Evolutionary conservation across 805 yeast species (phyloP), one percentile per base, ranked within the genome.

Genomic region (Grigorovia humatica): DNA sequence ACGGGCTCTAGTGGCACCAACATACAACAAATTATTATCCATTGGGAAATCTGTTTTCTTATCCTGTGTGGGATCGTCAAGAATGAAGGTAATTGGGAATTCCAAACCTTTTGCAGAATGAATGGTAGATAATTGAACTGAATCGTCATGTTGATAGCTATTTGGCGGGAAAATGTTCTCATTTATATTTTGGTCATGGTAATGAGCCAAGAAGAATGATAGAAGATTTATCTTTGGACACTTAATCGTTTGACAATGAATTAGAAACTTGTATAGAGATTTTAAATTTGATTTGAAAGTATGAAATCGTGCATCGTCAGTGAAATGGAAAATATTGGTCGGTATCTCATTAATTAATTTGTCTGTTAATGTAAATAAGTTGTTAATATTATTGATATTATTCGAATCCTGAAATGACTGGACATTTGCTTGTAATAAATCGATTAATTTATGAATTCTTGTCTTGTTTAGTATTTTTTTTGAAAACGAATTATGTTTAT

Each of bases 61-160:
- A 12, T 38, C 42, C n/a, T 13, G 42, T 38, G 8, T 15, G 41
- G 38, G 44, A 7, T 38, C 49, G 7, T 62, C 63, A 46, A 73
- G 55, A 3, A 83, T 57, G 63, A 84, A 83, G 1, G 82, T 88
- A 12, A 83, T 71, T 0, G 89, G 88, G 57, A 80, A 83, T 55
- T 85, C 89, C 4, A 83, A 63, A 0, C 93, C 91, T 57, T 85
- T 85, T 1, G 90, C 80, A 0, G 86, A 73, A 63, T 85, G 91
- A 1, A 85, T 77, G 0, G 91, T 85, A 0, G 88, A 80, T 1
- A 84, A 57, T 48, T 79, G 80, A 7, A 84, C 68, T 17, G 72
- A 62, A 43, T 61, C 61, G 38, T 3, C 45, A 4, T 47, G 15
- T 27, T 38, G 32, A 18, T 27, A 2, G 30, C 30, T 35, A 19